Evolutionary conservation across 2,329 filamentous ascomycete species (phyloP), one percentile per base, ranked within the genome.

Genomic region (Sporothrix dimorphospora): DNA sequence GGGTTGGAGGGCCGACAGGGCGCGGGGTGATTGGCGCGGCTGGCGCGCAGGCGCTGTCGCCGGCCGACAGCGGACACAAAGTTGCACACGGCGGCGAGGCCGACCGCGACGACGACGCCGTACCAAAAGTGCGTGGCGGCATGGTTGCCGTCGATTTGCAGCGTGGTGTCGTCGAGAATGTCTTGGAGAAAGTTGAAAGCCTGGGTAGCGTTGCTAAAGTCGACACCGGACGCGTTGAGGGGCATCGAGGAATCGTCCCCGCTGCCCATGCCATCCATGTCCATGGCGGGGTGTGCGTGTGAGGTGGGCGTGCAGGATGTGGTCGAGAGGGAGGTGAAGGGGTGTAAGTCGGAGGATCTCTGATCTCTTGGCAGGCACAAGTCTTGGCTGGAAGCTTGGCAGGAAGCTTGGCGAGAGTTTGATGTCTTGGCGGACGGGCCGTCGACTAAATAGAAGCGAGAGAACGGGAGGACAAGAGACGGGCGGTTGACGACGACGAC

Each of bases 101-200:
- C 53, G 27, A 57, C 27, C 1, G 27, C 53, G 24, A 34, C 53
- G 12, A 34, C 53, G 24, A 57, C 53, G 27, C 53, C 53, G 53
- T 57, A 57, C 53, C 53, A 57, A 57, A 57, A 57, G 53, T 34
- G 53, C 27, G 24, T 57, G 9, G 53, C 53, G 11, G 53, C 53
- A 34, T 57, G 24, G 53, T 34, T 57, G 24, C 53, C 53, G 53
- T 57, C 53, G 53, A 57, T 57, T 19, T 57, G 53, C 53, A 57
- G 27, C 6, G 53, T 57, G 3, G 27, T 57, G 53, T 57, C 53
- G 27, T 57, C 53, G 4, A 57, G 12, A 11, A 57, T 57, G 27
- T 57, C 53, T 34, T 57, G 53, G 12, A 57, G 16, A 19, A 57
- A 57, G 11, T 57, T 57, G 27, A 57, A 57, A 5, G 53, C 53